Evolutionary conservation across 1,139 yeast species (phyloP), one percentile per base, ranked within the genome.

Genomic region (Citeromyces hawaiiensis): DNA sequence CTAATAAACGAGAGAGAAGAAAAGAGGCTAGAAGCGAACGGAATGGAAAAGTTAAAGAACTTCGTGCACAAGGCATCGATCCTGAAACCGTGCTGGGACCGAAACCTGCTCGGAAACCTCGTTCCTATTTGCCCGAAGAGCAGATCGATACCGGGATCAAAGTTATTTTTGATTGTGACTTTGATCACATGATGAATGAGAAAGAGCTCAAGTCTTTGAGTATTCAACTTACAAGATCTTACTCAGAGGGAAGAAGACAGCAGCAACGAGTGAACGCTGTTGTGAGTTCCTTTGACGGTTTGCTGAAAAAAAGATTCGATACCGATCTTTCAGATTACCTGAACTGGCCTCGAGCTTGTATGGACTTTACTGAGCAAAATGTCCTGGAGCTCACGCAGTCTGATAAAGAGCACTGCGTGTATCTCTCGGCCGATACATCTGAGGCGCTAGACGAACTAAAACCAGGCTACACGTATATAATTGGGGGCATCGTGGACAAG

Each of bases 401-500:
- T 8, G 62, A 64, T 4, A 47, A 56, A 29, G 46, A 57, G n/a
- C 70, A 71, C 40, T 64, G 64, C 42, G 69, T 85, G 0, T 91
- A 91, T 53, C 63, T 91, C 36, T 80, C 94, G 1, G 94, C 97
- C 0, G 98, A 91, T 50, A 79, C 95, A 0, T 83, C 79, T 14
- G 82, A 82, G 21, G 70, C 71, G 16, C 60, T 82, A 30, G 72
- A 70, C 15, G 65, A 61, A 9, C 62, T 91, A 39, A 77, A 80
- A 44, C 73, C 77, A 4, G 80, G 77, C 4, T 68, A 70, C 56
- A 82, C 93, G 0, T 91, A 91, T 51, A 73, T 88, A 37, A 77
- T 91, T 40, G 98, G 98, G 8, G 98, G 98, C 0, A 88, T 91
- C 41, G 97, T 91, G 7, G 98, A 91, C 57, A 91, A 88, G 58